phyloP scores from a whole-genome alignment of 2,329 filamentous ascomycete species.

The Nigrograna mackinnonii region DNA sequence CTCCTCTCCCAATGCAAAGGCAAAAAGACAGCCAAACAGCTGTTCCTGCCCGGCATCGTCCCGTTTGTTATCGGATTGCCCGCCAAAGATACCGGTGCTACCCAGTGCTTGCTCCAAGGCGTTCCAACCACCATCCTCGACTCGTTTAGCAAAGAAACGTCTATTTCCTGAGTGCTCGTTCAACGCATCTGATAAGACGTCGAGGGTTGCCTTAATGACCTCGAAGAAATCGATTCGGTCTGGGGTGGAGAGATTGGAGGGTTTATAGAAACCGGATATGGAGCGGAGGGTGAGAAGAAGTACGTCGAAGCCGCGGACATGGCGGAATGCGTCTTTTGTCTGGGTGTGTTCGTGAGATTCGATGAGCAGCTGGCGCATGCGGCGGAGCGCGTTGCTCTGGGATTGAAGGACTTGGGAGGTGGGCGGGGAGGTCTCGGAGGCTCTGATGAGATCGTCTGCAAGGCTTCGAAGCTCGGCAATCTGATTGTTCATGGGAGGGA shows the following conservation, averaged over 20 bases:
- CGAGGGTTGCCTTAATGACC: constrained; percentile 71
- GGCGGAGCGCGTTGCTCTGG: constrained; percentile 59
- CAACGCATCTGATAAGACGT: constrained; percentile 75
- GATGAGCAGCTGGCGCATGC: constrained; percentile 68
- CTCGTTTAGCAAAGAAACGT: constrained; percentile 78
- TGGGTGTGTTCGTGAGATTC: constrained; percentile 53
- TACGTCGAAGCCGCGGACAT: constrained; percentile 76
- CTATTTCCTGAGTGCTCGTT: constrained; percentile 82
- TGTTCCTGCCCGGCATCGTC: constrained; percentile 61
- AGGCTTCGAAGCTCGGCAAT: constrained; percentile 43
- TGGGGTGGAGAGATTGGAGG: constrained; percentile 61
- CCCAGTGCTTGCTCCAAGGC: constrained; percentile 73
- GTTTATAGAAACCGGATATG: constrained; percentile 77
- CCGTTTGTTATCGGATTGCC: constrained; percentile 31
- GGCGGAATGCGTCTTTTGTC: constrained; percentile 80
- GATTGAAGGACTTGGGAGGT: constrained; percentile 34
- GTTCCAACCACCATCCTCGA: constrained; percentile 79
- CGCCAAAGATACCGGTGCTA: constrained; percentile 59
- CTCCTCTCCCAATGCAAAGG: constrained; percentile 80
- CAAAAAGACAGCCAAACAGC: constrained; percentile 80
- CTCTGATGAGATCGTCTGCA: constrained; percentile 36
- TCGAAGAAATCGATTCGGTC: constrained; percentile 70
- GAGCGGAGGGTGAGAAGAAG: constrained; percentile 71
- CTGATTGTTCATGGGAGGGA: constrained; percentile 60
- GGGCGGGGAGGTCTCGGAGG: constrained; percentile 30